Evolutionary conservation across 2,329 filamentous ascomycete genomes (phyloP), one percentile per base, ranked within the genome.

Genomic region (Sclerotinia minor): DNA sequence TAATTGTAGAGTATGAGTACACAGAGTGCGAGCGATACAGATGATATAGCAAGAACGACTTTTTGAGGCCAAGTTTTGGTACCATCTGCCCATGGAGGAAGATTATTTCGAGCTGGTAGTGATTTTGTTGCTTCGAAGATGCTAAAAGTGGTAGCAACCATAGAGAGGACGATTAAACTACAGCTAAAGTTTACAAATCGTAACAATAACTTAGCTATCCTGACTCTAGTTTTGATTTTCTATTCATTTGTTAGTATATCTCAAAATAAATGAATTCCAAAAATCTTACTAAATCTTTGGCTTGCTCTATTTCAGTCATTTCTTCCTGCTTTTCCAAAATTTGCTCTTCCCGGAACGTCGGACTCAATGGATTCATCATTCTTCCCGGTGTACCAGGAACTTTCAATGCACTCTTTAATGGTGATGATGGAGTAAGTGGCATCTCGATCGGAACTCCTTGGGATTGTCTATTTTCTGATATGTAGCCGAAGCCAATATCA

Each of bases 161-260:
- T 94, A 70, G 93, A 84, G 68, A 99, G 85, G 72, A 99, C 92
- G 77, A 99, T 97, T 69, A 98, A 84, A 79, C 92, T 94, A 83
- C 95, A 99, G 79, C 92, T 93, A 80, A 99, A 98, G 84, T 94
- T 97, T 81, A 98, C 91, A 67, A 92, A 90, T 72, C 95, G 90
- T n/a, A 99, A 88, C 71, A 96, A 87, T 75, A 98, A 89, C 83
- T 99, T 99, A 73, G 94, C 95, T 79, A 98, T 84, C 58, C 95
- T 89, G 45, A 98, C 94, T 73, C 92, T 88, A 47, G 89, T 89
- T 82, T 97, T 98, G 79, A 96, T 87, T 89, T 91, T 96, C 94
- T 97, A 77, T 58, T 73, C 74, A 78, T 74, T 24, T 76, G 45
- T 68, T 65, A 68, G 67, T 71, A 78, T 83, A 78, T 83, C 77